A percentile compares a stretch with the other conserved stretches of the same genome.
Conservation (phyloP, 148 eudicot genomes). For the Cornus florida region DNA sequence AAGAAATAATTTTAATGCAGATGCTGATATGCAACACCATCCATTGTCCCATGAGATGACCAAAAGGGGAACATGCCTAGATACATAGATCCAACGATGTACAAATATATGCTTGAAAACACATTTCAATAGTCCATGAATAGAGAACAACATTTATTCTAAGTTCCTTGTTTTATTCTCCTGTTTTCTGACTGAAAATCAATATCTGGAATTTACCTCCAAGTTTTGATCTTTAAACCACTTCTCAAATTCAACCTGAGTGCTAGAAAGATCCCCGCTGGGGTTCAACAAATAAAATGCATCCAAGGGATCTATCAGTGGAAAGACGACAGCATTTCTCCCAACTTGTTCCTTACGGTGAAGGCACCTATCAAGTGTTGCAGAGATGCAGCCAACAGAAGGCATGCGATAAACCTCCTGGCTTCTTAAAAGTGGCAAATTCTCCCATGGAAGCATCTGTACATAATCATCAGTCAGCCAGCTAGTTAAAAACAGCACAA, state of each 20-base stretch:
- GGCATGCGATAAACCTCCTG: conserved; percentile 97
- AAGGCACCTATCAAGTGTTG: conserved; percentile 52
- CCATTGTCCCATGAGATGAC: not conserved
- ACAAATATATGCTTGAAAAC: not conserved
- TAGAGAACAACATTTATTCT: not conserved
- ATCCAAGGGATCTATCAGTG: conserved; percentile 87
- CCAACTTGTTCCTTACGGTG: conserved; percentile 30
- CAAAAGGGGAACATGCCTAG: not conserved
- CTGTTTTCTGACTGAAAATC: not conserved
- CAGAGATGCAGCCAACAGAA: conserved; percentile 67
- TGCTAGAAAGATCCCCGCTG: conserved; percentile 77
- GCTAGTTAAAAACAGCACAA: not conserved
- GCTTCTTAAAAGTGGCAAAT: conserved; percentile 70
- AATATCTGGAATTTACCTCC: conserved; percentile 46
- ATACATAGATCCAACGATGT: not conserved
- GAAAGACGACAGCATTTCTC: conserved; percentile 39
- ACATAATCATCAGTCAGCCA: conserved; percentile 11
- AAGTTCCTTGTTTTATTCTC: not conserved
- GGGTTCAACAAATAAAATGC: conserved; percentile 92
- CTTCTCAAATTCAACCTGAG: conserved; percentile 77
- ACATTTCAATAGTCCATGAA: not conserved
- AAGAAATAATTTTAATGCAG: not conserved
- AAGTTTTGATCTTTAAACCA: conserved; percentile 77
- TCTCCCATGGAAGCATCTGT: conserved; percentile 99
- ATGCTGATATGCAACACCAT: not conserved